Conservation (phyloP, 2,329 filamentous ascomycete genomes). For the Monosporascus sp. region DNA sequence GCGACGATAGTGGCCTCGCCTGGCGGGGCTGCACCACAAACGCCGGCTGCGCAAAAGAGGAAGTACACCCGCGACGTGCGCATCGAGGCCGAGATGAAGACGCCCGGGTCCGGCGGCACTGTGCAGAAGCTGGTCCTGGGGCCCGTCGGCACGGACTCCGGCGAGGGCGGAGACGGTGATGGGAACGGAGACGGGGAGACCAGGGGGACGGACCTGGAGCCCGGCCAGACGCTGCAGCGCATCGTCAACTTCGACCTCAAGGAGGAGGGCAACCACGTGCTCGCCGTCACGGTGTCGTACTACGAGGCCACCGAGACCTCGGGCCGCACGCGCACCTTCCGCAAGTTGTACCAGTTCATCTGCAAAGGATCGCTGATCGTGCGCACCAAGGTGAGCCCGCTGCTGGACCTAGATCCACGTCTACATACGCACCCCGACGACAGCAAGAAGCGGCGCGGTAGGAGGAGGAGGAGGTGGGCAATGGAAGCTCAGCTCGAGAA, state of each 20-base stretch:
- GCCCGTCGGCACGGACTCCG: conserved; percentile 16
- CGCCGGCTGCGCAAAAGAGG: conserved; percentile 23
- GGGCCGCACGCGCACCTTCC: conserved; percentile 74
- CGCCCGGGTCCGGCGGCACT: conserved; percentile 52
- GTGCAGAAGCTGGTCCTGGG: conserved; percentile 64
- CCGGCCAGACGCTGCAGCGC: conserved; percentile 68
- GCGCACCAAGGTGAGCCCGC: conserved; percentile 74
- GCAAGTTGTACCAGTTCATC: conserved; percentile 95
- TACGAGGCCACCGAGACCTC: conserved; percentile 74
- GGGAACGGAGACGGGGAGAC: conserved; percentile 2
- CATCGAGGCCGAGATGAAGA: conserved; percentile 93
- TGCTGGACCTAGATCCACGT: conserved; percentile 34
- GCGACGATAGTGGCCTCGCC: conserved; percentile 1
- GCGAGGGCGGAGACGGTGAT: conserved; percentile 1
- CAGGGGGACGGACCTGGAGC: conserved; percentile 44
- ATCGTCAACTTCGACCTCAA: conserved; percentile 83
- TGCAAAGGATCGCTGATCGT: conserved; percentile 88
- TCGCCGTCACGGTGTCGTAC: conserved; percentile 91
- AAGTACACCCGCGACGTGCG: conserved; percentile 65
- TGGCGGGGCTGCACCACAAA: neutral
- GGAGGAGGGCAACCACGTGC: conserved; percentile 88
- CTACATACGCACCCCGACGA: neutral
- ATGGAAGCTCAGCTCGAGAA: conserved; percentile 96
- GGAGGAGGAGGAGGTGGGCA: conserved; percentile 48
- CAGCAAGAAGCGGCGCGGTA: conserved; percentile 2